Base-by-base conservation (phyloP, 2,329 filamentous ascomycete genomes). In the Stromatinia cepivora region DNA sequence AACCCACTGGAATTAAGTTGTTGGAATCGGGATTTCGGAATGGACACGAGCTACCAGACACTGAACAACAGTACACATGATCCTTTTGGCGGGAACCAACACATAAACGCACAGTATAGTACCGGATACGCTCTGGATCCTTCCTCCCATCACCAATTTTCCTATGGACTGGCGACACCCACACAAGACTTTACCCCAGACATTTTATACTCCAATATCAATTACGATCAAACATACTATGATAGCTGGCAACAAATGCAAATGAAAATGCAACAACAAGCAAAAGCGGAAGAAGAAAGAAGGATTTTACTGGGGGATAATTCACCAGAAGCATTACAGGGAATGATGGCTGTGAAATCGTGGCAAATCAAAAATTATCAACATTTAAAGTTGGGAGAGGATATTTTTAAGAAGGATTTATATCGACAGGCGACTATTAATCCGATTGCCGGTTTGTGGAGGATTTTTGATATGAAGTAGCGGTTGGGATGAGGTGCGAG, bases 381-480 rank as follows among this genome's bases (percentile, higher is more conserved):
- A 25, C 34, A 71, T 61, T 46, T 72, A 34, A 64, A 70, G 31
- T 52, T 68, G 45, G 71, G 71, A n/a, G 68, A 72, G 54, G 22
- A 71, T 42, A 70, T 72, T 64, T 72, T 72, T n/a, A 42, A 57
- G 4, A 71, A 71, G 58, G 63, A 69, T 36, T 36, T 70, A 42
- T 71, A 67, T 67, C 48, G 59, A 9, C 68, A 70, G 28, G 66
- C 71, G n/a, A 66, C 58, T 28, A 69, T 70, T 17, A 68, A 67
- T 39, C 71, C 70, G 1, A 56, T 72, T 15, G 70, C 70, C 9
- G 68, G 65, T 3, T 34, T 72, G 25, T 72, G 68, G 69, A 72
- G 68, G 61, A 66, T 73, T 17, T 72, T 73, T 54, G 66, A 73
- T 25, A 70, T 71, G 70, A 64, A 64, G 46, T 69, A 39, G 56